Percentiles rank a stretch among this genome's conserved stretches.
These are phyloP conservation scores for Acidomyces sp. DNA, from an alignment of 495 filamentous ascomycete species.

Conservation along the genomic window DNA sequence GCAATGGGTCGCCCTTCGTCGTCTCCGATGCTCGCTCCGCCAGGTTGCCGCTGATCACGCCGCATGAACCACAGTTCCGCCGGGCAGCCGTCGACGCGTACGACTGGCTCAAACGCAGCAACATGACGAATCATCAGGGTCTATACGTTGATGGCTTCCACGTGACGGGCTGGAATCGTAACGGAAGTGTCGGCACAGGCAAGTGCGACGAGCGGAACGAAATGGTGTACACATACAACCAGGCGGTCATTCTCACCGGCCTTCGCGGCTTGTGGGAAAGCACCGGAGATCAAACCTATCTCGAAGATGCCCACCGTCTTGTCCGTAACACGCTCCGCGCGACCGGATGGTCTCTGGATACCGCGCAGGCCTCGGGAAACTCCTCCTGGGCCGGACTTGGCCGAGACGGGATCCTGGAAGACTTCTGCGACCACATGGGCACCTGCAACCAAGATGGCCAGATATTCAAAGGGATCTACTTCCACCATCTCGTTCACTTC, in stretches of 20 bases:
- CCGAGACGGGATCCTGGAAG: conserved; percentile 66
- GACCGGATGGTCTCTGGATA: conserved; percentile 47
- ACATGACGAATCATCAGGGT: conserved; percentile 67
- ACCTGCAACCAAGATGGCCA: conserved; percentile 73
- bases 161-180: conserved; percentile 51
- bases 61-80: conserved; percentile 53
- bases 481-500: conserved; percentile 73
- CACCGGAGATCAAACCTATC: conserved; percentile 51
- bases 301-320: conserved; percentile 66
- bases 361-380: conserved; percentile 22
- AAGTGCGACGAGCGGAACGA: conserved; percentile 71
- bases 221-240: conserved; percentile 93
- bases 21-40: neutral
- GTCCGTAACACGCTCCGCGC: conserved; percentile 57
- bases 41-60: conserved; percentile 16
- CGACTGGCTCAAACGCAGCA: conserved; percentile 60
- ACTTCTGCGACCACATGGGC: conserved; percentile 61
- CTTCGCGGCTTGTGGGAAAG: conserved; percentile 62
- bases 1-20: conserved; percentile 32
- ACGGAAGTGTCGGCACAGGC: conserved; percentile 24
- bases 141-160: conserved; percentile 86
- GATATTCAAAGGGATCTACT: conserved; percentile 91
- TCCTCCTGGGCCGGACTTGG: conserved; percentile 60
- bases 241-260: conserved; percentile 78
- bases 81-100: conserved; percentile 64